Evolutionary conservation across 495 filamentous ascomycete species (phyloP), one percentile per base, ranked within the genome.

Genomic region (Xylaria grammica): DNA sequence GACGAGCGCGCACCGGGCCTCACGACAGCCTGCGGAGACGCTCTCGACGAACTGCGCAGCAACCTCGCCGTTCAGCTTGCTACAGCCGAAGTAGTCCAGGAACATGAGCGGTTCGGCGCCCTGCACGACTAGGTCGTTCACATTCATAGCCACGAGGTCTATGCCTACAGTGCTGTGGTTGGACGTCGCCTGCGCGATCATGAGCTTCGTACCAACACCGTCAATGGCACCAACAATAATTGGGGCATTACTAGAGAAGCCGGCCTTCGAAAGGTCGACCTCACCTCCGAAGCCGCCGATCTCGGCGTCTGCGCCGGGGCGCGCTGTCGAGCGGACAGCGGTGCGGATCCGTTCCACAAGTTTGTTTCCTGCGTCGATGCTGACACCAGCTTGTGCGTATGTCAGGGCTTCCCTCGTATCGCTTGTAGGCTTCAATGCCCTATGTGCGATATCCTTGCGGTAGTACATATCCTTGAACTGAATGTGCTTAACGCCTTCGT

Each of bases 71-170:
- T 95, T 86, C 24, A 98, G 86, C 73, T 89, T 89, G 72, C 89
- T 89, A 80, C 92, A 97, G 49, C 91, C 93, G 82, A 93, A 97
- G 84, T 92, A 96, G 81, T 98, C 95, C 53, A 97, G 87, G 85
- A 99, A 97, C 81, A 92, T 92, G 71, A 97, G 82, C 10, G 95
- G 91, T 73, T 94, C 90, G 1, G 95, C 95, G 54, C 95, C 95
- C 77, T 97, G 93, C 15, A 97, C 95, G 48, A 98, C 88, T 0
- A 98, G 84, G 77, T 98, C 95, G 77, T 99, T 98, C 72, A 97
- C 95, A 75, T 96, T 96, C 96, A 98, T 98, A 66, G 95, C 95
- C 2, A 98, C 96, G 13, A 99, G 85, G 74, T 99, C 95, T 69
- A 98, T 92, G 66, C 92, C 94, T 13, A 98, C 93, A 5, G 92